Evolutionary conservation across 23 red algal species (phyloP).

Genomic region (Gracilariopsis chorda): DNA sequence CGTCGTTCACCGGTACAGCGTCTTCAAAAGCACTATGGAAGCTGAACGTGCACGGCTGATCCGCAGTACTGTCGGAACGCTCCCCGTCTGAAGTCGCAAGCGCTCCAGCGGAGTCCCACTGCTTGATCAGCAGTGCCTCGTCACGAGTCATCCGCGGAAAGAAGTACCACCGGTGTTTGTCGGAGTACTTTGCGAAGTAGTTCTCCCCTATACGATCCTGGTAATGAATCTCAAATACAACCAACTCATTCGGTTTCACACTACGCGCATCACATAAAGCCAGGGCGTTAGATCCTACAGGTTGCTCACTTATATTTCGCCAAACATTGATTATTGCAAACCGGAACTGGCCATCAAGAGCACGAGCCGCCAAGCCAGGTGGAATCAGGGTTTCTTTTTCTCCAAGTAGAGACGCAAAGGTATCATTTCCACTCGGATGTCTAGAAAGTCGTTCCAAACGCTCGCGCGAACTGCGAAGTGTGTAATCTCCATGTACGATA

Average conservation of each 20-base stretch:
- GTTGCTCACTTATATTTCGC: constrained; percentile 8
- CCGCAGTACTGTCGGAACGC: not conserved
- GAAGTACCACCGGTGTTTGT: not conserved
- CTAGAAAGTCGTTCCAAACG: not conserved
- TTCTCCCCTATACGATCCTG: constrained; percentile 25
- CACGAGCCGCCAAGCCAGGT: not conserved
- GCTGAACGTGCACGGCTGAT: not conserved
- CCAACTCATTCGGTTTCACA: not conserved
- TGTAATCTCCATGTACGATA: constrained; percentile 27
- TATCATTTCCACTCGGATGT: not conserved
- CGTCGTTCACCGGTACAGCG: not conserved
- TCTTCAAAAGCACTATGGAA: constrained; percentile 25
- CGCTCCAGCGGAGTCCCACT: constrained; percentile 19
- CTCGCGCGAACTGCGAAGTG: not conserved
- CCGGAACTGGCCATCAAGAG: not conserved
- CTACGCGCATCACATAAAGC: not conserved
- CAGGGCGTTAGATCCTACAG: not conserved
- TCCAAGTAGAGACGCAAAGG: not conserved
- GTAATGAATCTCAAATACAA: constrained; percentile 33
- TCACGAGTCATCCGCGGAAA: constrained; percentile 19
- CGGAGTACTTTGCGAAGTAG: not conserved
- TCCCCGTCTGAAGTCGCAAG: not conserved
- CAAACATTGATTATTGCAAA: constrained; percentile 17
- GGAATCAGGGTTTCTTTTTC: not conserved
- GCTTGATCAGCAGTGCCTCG: constrained; percentile 23